Evolutionary conservation across 345 rosid species (phyloP), one percentile per base, ranked within the genome.

Genomic region (Syzygium grande): DNA sequence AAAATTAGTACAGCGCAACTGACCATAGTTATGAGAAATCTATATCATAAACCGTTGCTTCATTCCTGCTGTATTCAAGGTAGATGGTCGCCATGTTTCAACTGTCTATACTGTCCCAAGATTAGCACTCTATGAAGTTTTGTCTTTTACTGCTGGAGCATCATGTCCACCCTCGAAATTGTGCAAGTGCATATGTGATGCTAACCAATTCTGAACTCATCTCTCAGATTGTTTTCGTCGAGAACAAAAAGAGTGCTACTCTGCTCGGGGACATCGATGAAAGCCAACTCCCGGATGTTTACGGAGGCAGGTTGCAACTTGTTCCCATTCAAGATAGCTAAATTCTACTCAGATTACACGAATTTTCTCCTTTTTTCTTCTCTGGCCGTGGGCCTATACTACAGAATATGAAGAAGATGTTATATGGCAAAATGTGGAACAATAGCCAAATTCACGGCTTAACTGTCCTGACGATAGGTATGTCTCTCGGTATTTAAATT

Each of bases 211-310:
- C 21, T 13, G 52, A 46, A 22, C 51, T 53, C 22, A 30, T 54
- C 2, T 30, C 83, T 9, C 94, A 96, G 99, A 97, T 97, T 88
- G 90, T 92, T 79, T 97, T 97, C 89, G 94, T 95, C 85, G 99
- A 96, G 91, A 93, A 94, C 88, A 95, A 95, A 91, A 96, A 94
- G 90, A 92, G 17, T 7, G 49, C 92, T 6, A 95, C 98, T 29
- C 90, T 97, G 86, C 97, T 95, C 1, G 90, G 59, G 27, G 99
- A 96, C 88, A 96, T 97, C 2, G 99, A 95, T 38, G 97, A 95
- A 89, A 89, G 89, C 91, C 98, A 97, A 89, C 96, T 97, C 23
- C 96, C 98, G 19, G 97, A 94, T 19, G 88, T 90, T 84, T 95
- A 94, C 52, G 99, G 99, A 58, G 99, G 99, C 89, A 93, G 92